Base-by-base conservation (phyloP, 1,139 yeast genomes). In the Saccharomyces pastorianus region DNA sequence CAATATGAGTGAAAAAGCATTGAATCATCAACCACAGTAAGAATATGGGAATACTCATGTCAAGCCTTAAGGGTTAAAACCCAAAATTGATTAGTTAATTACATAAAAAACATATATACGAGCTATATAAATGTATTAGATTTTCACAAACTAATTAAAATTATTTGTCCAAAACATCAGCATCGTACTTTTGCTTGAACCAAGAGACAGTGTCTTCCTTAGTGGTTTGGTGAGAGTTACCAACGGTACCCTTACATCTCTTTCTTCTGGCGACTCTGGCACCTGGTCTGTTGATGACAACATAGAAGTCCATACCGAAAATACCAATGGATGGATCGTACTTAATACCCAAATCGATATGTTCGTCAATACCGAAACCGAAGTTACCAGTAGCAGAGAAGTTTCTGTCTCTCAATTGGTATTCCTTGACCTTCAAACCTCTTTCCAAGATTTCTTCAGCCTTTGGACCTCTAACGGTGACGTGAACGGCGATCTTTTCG, bases 261-360 rank as follows among this genome's bases (percentile, higher is more conserved):
- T 93, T 93, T 86, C 99, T 93, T 84, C 97, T 93, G 74, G 98
- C 83, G 69, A 93, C 88, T 83, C 99, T 90, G 83, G 84, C 87
- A 82, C 99, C 99, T 74, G 97, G 95, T 83, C 99, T 91, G 77
- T 97, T 97, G 83, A 93, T 82, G 75, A 91, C 97, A 76, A 93
- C 93, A 91, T 90, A 95, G 88, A 93, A 93, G 81, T 93, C 99
- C 99, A 93, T 93, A 85, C 99, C 99, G 91, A 93, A 95, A 78
- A 93, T 93, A 79, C 99, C 99, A 74, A 93, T 95, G 76, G 88
- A 84, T 79, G 99, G 99, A 79, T 95, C 99, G 83, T 93, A 93
- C 84, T 95, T 95, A 87, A 93, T 93, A 85, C 99, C 99, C 79
- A 93, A 86, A 79, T 93, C 99, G 73, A 93, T 93, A 85, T 93